A percentile compares a stretch with the other conserved stretches of the same genome.
These are phyloP conservation scores for Backusella tarrabulga DNA, from an alignment of 192 early-diverging fungal species.

Conservation along the genomic window DNA sequence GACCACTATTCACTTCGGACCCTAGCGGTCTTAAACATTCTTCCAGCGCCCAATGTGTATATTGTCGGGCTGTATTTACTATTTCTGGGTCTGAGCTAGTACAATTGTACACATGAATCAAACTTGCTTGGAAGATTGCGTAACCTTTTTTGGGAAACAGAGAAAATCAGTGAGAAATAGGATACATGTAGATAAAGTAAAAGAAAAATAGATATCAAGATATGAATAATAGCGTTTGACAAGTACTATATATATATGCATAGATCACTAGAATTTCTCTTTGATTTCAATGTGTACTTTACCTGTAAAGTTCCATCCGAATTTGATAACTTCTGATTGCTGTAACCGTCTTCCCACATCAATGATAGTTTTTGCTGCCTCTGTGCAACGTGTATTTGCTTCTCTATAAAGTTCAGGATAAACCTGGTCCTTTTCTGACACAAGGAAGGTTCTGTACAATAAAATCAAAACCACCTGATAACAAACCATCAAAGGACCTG, in stretches of 20 bases:
- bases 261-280: background rate
- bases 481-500: slow-evolving; percentile 30
- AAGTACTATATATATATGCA: background rate
- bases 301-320: slow-evolving; percentile 31
- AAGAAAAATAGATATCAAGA: background rate
- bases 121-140: slow-evolving; percentile 27
- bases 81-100: slow-evolving; percentile 15
- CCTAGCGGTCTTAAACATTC: slow-evolving; percentile 21
- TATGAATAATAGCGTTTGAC: background rate
- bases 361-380: slow-evolving; percentile 23
- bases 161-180: background rate
- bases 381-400: slow-evolving; percentile 12
- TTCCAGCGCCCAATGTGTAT: slow-evolving; percentile 9
- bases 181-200: background rate
- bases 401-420: background rate
- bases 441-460: slow-evolving; percentile 31
- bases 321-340: slow-evolving; percentile 7
- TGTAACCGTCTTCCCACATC: slow-evolving; percentile 19
- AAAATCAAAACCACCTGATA: slow-evolving; percentile 32
- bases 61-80: slow-evolving; percentile 6
- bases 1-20: background rate
- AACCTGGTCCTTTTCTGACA: background rate
- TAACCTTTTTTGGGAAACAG: background rate
- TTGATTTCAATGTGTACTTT: background rate
- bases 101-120: slow-evolving; percentile 33